These are phyloP conservation scores for Remersonia thermophila DNA, from an alignment of 2,329 filamentous ascomycete species.

Conservation along the genomic window DNA sequence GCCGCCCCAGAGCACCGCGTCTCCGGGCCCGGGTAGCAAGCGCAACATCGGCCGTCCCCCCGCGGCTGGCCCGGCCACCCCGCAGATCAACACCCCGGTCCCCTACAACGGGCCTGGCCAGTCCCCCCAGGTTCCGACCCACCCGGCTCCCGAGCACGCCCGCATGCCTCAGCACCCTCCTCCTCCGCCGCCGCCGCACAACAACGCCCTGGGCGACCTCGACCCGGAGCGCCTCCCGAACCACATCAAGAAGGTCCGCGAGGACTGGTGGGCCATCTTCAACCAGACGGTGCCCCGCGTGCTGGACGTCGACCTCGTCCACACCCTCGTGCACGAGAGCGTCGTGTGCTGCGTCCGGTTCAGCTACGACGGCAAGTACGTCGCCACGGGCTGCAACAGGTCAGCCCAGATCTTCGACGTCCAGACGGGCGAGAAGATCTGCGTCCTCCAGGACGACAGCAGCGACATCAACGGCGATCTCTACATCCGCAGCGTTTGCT, in stretches of 20 bases:
- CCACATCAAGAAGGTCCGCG: slow-evolving; percentile 76
- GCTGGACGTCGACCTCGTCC: slow-evolving; percentile 85
- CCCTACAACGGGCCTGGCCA: slow-evolving; percentile 72
- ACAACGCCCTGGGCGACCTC: slow-evolving; percentile 66
- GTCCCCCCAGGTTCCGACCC: slow-evolving; percentile 70
- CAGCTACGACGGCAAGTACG: slow-evolving; percentile 87
- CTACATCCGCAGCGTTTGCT: slow-evolving; percentile 96
- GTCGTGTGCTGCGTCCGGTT: slow-evolving; percentile 98
- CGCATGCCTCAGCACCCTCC: slow-evolving; percentile 30
- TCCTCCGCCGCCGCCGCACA: slow-evolving; percentile 37
- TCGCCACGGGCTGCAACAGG: slow-evolving; percentile 92
- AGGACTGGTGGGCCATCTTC: slow-evolving; percentile 95
- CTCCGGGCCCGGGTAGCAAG: slow-evolving; percentile 71
- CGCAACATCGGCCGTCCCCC: slow-evolving; percentile 54
- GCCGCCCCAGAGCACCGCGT: slow-evolving; percentile 72
- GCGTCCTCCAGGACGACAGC: slow-evolving; percentile 76
- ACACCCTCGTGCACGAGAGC: slow-evolving; percentile 85
- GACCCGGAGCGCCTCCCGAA: slow-evolving; percentile 76
- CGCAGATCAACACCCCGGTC: slow-evolving; percentile 79
- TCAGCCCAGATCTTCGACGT: slow-evolving; percentile 99
- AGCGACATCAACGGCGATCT: slow-evolving; percentile 83
- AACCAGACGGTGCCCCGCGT: slow-evolving; percentile 83
- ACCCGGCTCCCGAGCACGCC: slow-evolving; percentile 62
- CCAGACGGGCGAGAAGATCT: slow-evolving; percentile 71
- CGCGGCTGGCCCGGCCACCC: slow-evolving; percentile 64